phyloP scores from a whole-genome alignment of 2,329 filamentous ascomycete species.

The Amesomyces nigricolor region DNA sequence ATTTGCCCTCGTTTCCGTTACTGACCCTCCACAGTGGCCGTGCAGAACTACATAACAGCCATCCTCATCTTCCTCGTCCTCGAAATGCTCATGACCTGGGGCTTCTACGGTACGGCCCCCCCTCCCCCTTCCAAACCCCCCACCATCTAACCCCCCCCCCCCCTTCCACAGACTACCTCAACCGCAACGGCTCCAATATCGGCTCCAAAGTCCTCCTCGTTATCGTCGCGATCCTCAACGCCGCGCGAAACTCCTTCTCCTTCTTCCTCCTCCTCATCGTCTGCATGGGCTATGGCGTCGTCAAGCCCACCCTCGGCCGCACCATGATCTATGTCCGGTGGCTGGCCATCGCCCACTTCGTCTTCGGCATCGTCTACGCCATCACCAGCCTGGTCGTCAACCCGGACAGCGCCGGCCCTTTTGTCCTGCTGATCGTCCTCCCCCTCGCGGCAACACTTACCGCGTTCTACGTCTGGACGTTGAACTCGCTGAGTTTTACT shows the following conservation, averaged over 20 bases:
- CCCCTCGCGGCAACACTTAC: constrained; percentile 88
- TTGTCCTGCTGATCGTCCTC: constrained; percentile 88
- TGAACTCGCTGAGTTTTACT: constrained; percentile 89
- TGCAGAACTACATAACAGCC: constrained; percentile 98
- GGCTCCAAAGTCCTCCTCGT: constrained; percentile 83
- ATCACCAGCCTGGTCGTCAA: constrained; percentile 84
- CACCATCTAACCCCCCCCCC: background rate
- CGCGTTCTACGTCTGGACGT: constrained; percentile 96
- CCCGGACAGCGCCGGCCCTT: constrained; percentile 82
- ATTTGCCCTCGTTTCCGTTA: background rate
- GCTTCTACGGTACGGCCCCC: constrained; percentile 69
- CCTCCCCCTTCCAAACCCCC: background rate
- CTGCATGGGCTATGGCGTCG: constrained; percentile 98
- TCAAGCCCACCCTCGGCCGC: constrained; percentile 84
- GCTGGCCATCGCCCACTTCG: constrained; percentile 85
- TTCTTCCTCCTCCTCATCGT: constrained; percentile 98
- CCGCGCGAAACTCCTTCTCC: constrained; percentile 91
- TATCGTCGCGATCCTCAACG: constrained; percentile 87
- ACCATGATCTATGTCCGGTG: constrained; percentile 93
- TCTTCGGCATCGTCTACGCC: constrained; percentile 91
- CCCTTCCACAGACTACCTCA: constrained; percentile 69
- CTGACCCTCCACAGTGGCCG: constrained; percentile 59
- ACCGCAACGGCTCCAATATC: constrained; percentile 77
- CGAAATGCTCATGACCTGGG: constrained; percentile 98
- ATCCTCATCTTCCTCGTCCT: constrained; percentile 91